Evolutionary conservation across 345 rosid genomes (phyloP).

Genomic region (Rhodamnia rubescens): DNA sequence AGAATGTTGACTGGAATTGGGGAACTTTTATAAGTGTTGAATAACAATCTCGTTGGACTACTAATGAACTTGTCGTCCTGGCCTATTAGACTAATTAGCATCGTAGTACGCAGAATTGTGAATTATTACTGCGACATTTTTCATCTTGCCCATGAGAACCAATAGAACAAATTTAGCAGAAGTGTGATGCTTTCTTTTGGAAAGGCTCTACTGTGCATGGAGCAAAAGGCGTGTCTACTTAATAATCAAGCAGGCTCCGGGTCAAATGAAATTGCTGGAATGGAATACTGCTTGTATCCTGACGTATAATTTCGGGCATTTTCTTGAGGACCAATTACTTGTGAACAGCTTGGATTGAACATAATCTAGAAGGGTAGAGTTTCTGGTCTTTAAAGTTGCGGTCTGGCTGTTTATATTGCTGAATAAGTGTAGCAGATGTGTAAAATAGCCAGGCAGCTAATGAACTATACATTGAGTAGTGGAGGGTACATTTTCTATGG

Average conservation of each 20-base stretch:
- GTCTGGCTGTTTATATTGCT: too few relatives aligned
- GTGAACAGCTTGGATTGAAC: too few relatives aligned
- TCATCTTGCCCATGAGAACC: background rate
- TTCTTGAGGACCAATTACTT: too few relatives aligned
- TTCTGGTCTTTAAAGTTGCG: too few relatives aligned
- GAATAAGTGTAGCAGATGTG: background rate
- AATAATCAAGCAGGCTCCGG: background rate
- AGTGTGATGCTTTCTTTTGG: background rate
- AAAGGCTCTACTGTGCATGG: background rate
- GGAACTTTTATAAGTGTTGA: too few relatives aligned
- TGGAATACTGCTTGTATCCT: too few relatives aligned
- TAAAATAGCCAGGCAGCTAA: background rate
- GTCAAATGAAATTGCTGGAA: too few relatives aligned
- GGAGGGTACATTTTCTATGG: background rate
- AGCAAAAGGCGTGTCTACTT: background rate
- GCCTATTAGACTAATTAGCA: background rate
- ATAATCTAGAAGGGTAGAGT: too few relatives aligned
- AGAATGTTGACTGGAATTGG: too few relatives aligned
- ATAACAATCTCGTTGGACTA: background rate
- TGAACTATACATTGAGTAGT: background rate
- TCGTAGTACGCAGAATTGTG: background rate
- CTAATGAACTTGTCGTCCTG: background rate
- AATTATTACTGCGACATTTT: too few relatives aligned
- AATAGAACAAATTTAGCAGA: background rate
- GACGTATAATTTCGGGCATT: too few relatives aligned